Percentiles rank a stretch among this genome's conserved stretches.
These are phyloP conservation scores for Zangia roseola DNA, from an alignment of 768 basidiomycete genomes.

Conservation along the genomic window DNA sequence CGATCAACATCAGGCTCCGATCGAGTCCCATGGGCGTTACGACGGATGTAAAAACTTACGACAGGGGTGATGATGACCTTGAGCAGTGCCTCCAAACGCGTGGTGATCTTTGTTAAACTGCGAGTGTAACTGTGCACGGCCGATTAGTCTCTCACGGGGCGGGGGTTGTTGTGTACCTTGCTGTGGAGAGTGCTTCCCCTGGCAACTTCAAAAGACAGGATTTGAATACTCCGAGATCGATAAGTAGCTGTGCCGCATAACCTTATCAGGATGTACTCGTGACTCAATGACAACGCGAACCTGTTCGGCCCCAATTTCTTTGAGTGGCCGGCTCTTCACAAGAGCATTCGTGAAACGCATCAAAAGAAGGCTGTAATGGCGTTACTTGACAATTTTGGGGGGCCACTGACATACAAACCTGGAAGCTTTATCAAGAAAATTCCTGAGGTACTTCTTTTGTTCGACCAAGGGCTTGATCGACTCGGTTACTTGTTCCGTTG, in stretches of 20 bases:
- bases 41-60: constrained; percentile 43
- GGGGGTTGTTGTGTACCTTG: constrained; percentile 43
- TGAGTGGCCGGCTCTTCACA: constrained; percentile 86
- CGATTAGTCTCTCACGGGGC: constrained; percentile 10
- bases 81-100: constrained; percentile 84
- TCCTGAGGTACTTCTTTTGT: constrained; percentile 92
- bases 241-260: constrained; percentile 60
- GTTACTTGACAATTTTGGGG: background rate
- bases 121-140: constrained; percentile 66
- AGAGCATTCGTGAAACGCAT: constrained; percentile 87
- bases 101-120: constrained; percentile 76
- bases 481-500: constrained; percentile 74
- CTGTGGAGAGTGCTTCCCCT: constrained; percentile 58
- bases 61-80: constrained; percentile 95
- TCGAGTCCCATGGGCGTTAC: background rate
- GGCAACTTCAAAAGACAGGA: constrained; percentile 81
- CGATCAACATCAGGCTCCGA: background rate
- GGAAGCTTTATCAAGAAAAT: constrained; percentile 90
- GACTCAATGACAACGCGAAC: constrained; percentile 34
- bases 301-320: constrained; percentile 95
- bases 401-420: constrained; percentile 50
- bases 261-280: constrained; percentile 7
- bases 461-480: constrained; percentile 79
- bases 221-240: constrained; percentile 89
- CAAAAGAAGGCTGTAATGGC: constrained; percentile 63